Conservation (phyloP, 495 filamentous ascomycete genomes). For the Lophiotrema nucula region DNA sequence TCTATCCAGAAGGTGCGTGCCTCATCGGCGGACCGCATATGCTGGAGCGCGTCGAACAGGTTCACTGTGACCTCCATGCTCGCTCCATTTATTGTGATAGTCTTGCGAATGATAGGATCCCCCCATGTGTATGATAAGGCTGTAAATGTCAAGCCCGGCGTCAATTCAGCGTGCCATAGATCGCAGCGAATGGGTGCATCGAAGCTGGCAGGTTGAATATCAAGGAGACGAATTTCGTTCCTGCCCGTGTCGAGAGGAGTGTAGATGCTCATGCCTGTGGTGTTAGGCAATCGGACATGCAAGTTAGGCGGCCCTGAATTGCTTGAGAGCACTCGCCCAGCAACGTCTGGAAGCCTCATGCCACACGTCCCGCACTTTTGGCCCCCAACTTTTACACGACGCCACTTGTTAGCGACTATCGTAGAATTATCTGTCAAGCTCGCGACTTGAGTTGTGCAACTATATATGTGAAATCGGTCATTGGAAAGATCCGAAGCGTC, state of each 20-base stretch:
- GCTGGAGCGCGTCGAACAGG: conserved; percentile 1
- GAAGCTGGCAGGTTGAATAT: not conserved
- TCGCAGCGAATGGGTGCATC: not conserved
- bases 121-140: conserved; percentile 2
- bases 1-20: conserved; percentile 6
- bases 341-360: too few species aligned
- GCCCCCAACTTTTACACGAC: too few species aligned
- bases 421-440: too few species aligned
- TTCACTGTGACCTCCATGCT: not conserved
- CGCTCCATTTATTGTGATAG: not conserved
- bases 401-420: too few species aligned
- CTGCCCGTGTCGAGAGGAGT: not conserved
- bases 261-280: not conserved
- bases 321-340: too few species aligned
- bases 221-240: not conserved
- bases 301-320: too few species aligned
- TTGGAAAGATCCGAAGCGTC: too few species aligned
- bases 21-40: not conserved
- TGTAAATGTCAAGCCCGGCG: not conserved
- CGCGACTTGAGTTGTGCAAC: too few species aligned
- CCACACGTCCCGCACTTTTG: too few species aligned
- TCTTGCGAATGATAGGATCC: not conserved
- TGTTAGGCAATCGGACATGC: too few species aligned
- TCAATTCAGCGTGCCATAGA: not conserved
- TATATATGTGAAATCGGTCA: too few species aligned